These are phyloP conservation scores for Brassica balearica DNA, from an alignment of 441 rosid species.

Conservation along the genomic window DNA sequence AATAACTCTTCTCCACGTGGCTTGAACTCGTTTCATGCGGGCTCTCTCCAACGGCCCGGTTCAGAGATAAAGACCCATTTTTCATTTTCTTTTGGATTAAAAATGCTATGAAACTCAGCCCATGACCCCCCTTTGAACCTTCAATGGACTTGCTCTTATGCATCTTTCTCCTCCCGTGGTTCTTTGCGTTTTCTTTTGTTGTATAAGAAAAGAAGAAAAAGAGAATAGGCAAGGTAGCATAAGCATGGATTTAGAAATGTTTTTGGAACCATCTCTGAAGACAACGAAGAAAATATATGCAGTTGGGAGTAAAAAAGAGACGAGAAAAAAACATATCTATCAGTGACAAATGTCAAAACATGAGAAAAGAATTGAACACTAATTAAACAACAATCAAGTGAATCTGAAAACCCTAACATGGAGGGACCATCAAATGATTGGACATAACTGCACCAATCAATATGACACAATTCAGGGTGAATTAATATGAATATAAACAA, in stretches of 20 bases:
- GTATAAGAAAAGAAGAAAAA: neutral
- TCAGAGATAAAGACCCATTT: no score
- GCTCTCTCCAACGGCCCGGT: no score
- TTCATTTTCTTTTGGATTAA: no score
- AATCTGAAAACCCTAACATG: slow-evolving; percentile 11
- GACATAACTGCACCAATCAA: slow-evolving; percentile 7
- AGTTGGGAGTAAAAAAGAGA: neutral
- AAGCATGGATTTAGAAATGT: neutral
- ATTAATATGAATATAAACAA: slow-evolving; percentile 22
- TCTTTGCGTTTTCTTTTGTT: slow-evolving; percentile 24
- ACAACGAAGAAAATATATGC: neutral
- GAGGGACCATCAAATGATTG: slow-evolving; percentile 19
- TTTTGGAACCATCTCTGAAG: neutral
- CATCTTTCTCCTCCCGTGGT: slow-evolving; percentile 17
- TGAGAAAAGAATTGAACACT: neutral
- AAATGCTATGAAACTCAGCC: no score
- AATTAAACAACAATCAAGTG: slow-evolving; percentile 3
- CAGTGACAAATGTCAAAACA: slow-evolving; percentile 4
- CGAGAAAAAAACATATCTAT: neutral
- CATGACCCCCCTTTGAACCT: no score
- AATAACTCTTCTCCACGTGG: no score
- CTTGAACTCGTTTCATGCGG: no score
- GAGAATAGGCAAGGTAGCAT: neutral
- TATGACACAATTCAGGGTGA: slow-evolving; percentile 24
- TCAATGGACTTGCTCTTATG: neutral